Conservation (phyloP, 1,284 basidiomycete genomes). For the Boletus semigastroideus region DNA sequence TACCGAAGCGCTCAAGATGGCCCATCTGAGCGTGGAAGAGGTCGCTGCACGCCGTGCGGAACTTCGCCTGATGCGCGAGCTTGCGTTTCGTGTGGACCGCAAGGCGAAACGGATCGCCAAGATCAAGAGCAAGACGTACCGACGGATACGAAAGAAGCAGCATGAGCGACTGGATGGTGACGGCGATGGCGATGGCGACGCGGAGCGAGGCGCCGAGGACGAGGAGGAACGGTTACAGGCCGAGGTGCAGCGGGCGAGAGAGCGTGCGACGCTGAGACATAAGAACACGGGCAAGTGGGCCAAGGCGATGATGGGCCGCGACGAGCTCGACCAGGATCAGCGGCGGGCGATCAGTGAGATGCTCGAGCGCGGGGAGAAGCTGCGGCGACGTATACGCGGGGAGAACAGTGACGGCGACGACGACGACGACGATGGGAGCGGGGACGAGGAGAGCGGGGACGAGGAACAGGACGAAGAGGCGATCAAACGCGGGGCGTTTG, state of each 20-base stretch:
- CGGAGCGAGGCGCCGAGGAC: conserved; percentile 43
- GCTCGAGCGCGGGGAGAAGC: conserved; percentile 70
- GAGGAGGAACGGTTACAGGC: conserved; percentile 61
- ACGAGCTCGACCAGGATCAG: conserved; percentile 63
- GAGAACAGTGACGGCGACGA: conserved; percentile 40
- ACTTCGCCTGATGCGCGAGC: conserved; percentile 85
- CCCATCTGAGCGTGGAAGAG: conserved; percentile 81
- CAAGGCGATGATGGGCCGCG: conserved; percentile 63
- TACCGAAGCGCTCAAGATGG: conserved; percentile 81
- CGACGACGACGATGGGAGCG: conserved; percentile 38
- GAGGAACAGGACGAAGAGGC: conserved; percentile 45
- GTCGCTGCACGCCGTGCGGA: conserved; percentile 79
- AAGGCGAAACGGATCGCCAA: conserved; percentile 91
- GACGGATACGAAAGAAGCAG: conserved; percentile 83
- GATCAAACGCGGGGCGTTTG: conserved; percentile 68
- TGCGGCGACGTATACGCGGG: conserved; percentile 72
- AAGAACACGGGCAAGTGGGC: conserved; percentile 85
- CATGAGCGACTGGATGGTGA: conserved; percentile 51
- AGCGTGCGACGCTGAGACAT: conserved; percentile 84
- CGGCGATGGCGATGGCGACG: conserved; percentile 44
- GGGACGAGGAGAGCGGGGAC: conserved; percentile 46
- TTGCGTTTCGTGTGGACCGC: conserved; percentile 91
- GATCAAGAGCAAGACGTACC: conserved; percentile 95
- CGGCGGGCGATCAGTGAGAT: conserved; percentile 77
- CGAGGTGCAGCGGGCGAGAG: conserved; percentile 79